phyloP scores from a whole-genome alignment of 2,329 filamentous ascomycete genomes.

The Colletotrichum sp. region DNA sequence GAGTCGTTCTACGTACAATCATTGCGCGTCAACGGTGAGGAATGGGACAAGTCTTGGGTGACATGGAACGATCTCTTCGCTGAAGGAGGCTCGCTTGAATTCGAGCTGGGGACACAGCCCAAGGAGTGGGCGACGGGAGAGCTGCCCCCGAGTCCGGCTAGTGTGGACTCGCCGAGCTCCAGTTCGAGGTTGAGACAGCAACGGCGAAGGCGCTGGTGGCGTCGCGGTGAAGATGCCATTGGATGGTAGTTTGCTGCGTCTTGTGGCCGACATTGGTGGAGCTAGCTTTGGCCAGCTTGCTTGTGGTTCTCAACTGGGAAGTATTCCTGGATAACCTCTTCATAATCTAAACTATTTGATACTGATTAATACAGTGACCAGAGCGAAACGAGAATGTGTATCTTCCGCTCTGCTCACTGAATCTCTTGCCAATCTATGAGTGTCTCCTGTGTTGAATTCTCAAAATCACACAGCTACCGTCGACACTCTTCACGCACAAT shows the following conservation, averaged over 20 bases:
- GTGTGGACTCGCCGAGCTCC: conserved; percentile 4
- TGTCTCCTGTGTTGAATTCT: not conserved
- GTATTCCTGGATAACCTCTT: not conserved
- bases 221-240: not conserved
- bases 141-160: conserved; percentile 66
- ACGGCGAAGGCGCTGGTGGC: not conserved
- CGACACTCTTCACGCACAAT: not conserved
- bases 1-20: conserved; percentile 67
- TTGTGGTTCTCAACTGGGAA: not conserved
- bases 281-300: not conserved
- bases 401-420: not conserved
- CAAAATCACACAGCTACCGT: not conserved
- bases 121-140: conserved; percentile 63
- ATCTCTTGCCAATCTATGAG: not conserved
- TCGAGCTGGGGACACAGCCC: conserved; percentile 61
- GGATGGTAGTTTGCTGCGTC: not conserved
- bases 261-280: not conserved
- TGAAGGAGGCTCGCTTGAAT: conserved; percentile 66
- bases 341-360: not conserved
- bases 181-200: not conserved
- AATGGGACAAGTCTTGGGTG: conserved; percentile 70
- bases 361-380: not conserved
- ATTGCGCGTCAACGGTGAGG: conserved; percentile 66
- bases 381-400: no score
- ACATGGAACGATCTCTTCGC: conserved; percentile 71